A percentile compares a stretch with the other conserved stretches of the same genome.
These are phyloP conservation scores for Fraxinus platypoda DNA, from an alignment of 305 asterid species.

Conservation along the genomic window DNA sequence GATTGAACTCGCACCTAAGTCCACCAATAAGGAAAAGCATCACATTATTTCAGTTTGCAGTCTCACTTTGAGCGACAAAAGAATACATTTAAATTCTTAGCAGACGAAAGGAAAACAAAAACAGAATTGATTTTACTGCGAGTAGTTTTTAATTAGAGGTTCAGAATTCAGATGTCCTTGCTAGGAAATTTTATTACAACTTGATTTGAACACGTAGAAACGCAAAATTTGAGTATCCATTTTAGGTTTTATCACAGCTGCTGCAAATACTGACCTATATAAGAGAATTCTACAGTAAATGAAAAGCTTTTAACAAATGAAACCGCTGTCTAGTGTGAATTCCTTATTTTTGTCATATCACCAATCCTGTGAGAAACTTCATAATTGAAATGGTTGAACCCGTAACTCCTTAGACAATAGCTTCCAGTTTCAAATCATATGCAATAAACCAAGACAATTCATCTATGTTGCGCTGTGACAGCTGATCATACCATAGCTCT, in stretches of 20 bases:
- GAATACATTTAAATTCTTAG: not conserved
- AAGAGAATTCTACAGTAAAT: not conserved
- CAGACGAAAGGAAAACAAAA: not conserved
- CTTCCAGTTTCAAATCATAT: not conserved
- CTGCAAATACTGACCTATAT: not conserved
- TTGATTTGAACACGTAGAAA: not conserved
- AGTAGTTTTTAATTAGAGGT: not conserved
- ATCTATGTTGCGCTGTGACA: not conserved
- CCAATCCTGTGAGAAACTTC: not conserved
- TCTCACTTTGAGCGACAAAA: not conserved
- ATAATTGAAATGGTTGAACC: not conserved
- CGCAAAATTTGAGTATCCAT: not conserved
- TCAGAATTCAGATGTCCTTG: not conserved
- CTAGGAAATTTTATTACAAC: not conserved
- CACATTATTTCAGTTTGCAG: not conserved
- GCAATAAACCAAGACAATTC: not conserved
- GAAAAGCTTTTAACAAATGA: not conserved
- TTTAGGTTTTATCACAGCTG: not conserved
- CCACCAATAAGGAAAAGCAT: conserved; percentile 17
- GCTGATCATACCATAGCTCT: not conserved
- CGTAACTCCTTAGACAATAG: not conserved
- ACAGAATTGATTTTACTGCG: not conserved
- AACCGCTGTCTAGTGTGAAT: not conserved
- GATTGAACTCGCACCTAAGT: conserved; percentile 92
- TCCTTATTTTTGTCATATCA: not conserved